These are phyloP conservation scores for Suaeda aralocaspica DNA, from an alignment of 148 eudicot species.

Conservation along the genomic window DNA sequence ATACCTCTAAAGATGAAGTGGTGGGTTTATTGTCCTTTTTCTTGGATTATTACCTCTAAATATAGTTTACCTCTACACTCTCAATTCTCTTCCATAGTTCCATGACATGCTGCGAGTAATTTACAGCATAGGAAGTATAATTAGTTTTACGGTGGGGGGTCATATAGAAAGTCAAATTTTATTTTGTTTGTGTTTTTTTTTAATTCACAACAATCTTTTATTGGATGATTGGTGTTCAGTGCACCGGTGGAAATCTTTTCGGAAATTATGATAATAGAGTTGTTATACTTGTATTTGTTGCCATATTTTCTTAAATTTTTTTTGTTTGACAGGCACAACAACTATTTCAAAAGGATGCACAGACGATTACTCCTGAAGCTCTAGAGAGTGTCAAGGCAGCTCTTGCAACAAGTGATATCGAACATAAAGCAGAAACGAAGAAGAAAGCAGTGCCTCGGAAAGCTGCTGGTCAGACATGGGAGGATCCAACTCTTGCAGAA, in stretches of 20 bases:
- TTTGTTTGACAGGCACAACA: constrained; percentile 69
- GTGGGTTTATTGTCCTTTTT: too few relatives aligned
- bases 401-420: constrained; percentile 83
- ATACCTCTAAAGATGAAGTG: too few relatives aligned
- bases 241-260: neutral
- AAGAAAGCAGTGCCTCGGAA: constrained; percentile 91
- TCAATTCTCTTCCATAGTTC: too few relatives aligned
- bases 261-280: neutral
- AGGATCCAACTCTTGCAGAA: constrained; percentile 93
- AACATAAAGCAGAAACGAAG: constrained; percentile 86
- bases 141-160: too few relatives aligned
- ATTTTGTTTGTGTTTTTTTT: too few relatives aligned
- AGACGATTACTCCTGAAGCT: constrained; percentile 87
- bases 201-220: too few relatives aligned
- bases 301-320: neutral
- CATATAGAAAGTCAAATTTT: too few relatives aligned
- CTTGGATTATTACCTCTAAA: too few relatives aligned
- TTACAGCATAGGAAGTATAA: too few relatives aligned
- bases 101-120: too few relatives aligned
- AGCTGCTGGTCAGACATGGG: constrained; percentile 96
- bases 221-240: too few relatives aligned
- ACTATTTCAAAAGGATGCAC: constrained; percentile 87
- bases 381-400: constrained; percentile 96
- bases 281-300: neutral
- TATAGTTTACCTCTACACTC: too few relatives aligned